Conservation (phyloP, 2,329 filamentous ascomycete genomes). For the Apiospora arundinis region DNA sequence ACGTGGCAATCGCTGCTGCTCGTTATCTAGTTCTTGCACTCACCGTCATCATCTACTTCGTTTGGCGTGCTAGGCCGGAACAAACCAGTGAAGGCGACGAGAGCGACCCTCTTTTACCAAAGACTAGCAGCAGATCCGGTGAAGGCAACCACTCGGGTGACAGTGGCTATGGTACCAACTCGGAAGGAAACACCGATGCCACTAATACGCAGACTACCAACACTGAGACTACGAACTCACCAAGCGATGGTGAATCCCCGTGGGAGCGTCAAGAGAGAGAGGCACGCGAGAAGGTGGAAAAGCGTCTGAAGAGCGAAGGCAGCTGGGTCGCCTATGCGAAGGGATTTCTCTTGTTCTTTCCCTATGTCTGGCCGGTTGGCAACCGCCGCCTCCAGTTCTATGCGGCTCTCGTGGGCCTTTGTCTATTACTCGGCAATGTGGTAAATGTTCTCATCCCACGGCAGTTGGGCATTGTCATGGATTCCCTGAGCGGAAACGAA, state of each 20-base stretch:
- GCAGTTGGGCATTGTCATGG: slow-evolving; percentile 80
- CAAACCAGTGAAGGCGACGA: slow-evolving; percentile 54
- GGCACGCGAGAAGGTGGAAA: slow-evolving; percentile 65
- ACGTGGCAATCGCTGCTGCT: slow-evolving; percentile 39
- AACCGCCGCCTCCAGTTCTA: slow-evolving; percentile 71
- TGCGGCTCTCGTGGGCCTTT: slow-evolving; percentile 69
- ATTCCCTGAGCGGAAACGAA: slow-evolving; percentile 61
- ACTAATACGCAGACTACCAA: slow-evolving; percentile 43
- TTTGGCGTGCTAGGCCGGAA: slow-evolving; percentile 31
- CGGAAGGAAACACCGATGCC: slow-evolving; percentile 40
- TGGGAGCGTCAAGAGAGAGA: slow-evolving; percentile 61
- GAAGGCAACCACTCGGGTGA: slow-evolving; percentile 38
- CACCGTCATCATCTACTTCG: slow-evolving; percentile 36
- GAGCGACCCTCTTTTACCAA: slow-evolving; percentile 61
- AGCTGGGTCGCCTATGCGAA: slow-evolving; percentile 81
- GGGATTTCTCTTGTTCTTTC: slow-evolving; percentile 77
- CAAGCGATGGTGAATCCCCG: slow-evolving; percentile 55
- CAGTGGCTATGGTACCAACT: slow-evolving; percentile 51
- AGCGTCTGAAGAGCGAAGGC: slow-evolving; percentile 75
- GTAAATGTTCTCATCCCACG: slow-evolving; percentile 81
- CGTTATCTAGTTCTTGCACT: slow-evolving; percentile 42
- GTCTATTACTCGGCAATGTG: slow-evolving; percentile 72
- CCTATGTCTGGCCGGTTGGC: slow-evolving; percentile 78
- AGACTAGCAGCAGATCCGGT: slow-evolving; percentile 41
- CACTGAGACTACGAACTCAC: slow-evolving; percentile 37